Conservation (phyloP, 2,329 filamentous ascomycete genomes). For the Cercospora sp. region DNA sequence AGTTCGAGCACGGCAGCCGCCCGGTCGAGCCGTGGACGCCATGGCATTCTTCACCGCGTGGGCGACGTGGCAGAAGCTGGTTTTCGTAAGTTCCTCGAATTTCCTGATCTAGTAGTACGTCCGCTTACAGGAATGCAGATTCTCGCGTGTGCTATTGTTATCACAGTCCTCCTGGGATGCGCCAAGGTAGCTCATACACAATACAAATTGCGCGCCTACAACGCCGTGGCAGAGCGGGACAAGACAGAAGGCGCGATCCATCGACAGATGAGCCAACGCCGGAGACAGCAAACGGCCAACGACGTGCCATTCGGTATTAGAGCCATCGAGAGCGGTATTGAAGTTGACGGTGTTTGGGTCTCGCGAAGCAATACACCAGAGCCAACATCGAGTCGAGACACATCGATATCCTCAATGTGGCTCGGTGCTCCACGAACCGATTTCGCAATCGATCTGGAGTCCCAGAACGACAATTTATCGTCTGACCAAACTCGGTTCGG, state of each 20-base stretch:
- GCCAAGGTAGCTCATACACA: constrained; percentile 59
- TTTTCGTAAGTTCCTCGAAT: constrained; percentile 64
- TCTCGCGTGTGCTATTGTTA: constrained; percentile 66
- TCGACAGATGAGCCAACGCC: constrained; percentile 35
- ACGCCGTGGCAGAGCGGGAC: constrained; percentile 35
- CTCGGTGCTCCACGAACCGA: constrained; percentile 20
- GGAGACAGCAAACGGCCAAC: constrained; percentile 44
- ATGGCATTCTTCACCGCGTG: constrained; percentile 55
- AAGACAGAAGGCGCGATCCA: constrained; percentile 37
- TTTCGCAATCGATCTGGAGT: constrained; percentile 25
- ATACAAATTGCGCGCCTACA: constrained; percentile 46
- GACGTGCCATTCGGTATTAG: constrained; percentile 79
- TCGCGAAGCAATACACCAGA: constrained; percentile 47
- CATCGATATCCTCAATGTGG: constrained; percentile 26
- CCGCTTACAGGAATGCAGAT: constrained; percentile 54
- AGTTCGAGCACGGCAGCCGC: neutral
- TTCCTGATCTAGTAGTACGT: constrained; percentile 30
- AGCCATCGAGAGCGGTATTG: constrained; percentile 77
- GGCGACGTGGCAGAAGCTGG: constrained; percentile 86
- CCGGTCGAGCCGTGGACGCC: neutral
- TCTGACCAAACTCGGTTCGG: neutral
- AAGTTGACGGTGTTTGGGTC: constrained; percentile 75
- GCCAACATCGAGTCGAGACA: constrained; percentile 29
- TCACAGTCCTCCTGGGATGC: constrained; percentile 68
- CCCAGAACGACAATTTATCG: constrained; percentile 10